phyloP scores from a whole-genome alignment of 2,329 filamentous ascomycete genomes.

The Fusarium circinatum region DNA sequence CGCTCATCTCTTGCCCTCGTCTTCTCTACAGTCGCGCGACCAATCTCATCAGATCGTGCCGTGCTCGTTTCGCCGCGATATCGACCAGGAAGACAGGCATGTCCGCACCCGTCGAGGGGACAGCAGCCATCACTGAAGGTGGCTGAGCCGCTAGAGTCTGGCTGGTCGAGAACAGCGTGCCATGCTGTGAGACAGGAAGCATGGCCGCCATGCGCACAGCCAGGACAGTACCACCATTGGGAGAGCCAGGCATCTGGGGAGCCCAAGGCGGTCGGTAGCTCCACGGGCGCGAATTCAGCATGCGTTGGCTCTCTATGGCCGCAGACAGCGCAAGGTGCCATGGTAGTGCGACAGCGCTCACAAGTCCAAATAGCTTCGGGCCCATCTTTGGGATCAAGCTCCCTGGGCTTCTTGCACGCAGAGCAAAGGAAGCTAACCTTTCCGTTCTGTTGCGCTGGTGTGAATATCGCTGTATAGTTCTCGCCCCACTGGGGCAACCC shows the following conservation, averaged over 20 bases:
- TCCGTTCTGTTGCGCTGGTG: constrained; percentile 64
- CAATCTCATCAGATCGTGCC: constrained; percentile 62
- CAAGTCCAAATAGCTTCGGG: constrained; percentile 65
- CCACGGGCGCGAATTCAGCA: constrained; percentile 51
- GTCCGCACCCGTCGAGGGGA: constrained; percentile 72
- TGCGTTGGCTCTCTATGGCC: constrained; percentile 62
- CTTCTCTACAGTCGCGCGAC: constrained; percentile 58
- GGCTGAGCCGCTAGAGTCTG: constrained; percentile 30
- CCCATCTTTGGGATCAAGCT: constrained; percentile 59
- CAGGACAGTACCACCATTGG: constrained; percentile 72
- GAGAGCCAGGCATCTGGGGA: constrained; percentile 44
- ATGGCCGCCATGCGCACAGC: constrained; percentile 72
- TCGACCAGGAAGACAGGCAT: constrained; percentile 68
- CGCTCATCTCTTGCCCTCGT: constrained; percentile 42
- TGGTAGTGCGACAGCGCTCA: constrained; percentile 62
- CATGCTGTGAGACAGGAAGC: constrained; percentile 68
- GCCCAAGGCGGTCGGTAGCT: constrained; percentile 44
- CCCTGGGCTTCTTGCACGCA: constrained; percentile 65
- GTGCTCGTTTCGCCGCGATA: constrained; percentile 62
- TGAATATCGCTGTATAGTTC: constrained; percentile 64
- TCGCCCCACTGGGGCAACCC: constrained; percentile 64
- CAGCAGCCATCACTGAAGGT: constrained; percentile 67
- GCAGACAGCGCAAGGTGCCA: constrained; percentile 69
- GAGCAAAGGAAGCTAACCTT: constrained; percentile 65
- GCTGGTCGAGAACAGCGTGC: constrained; percentile 56